Percentiles rank a stretch among this genome's conserved stretches.
These are phyloP conservation scores for Colletotrichum cordylinicola DNA, from an alignment of 2,329 filamentous ascomycete species.

Conservation along the genomic window DNA sequence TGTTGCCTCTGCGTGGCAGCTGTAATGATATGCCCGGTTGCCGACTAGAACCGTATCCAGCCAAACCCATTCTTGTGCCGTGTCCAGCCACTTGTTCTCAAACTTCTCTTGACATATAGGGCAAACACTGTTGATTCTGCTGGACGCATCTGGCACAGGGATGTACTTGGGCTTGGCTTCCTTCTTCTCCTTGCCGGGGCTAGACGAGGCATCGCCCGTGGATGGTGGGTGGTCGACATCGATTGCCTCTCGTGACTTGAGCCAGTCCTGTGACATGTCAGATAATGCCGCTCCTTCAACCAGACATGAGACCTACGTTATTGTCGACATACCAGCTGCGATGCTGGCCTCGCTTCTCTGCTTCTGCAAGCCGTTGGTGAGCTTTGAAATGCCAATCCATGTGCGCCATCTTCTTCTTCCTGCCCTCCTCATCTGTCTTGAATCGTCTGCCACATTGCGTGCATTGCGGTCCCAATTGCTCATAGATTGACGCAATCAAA, in stretches of 20 bases:
- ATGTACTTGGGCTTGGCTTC: constrained; percentile 70
- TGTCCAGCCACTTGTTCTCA: constrained; percentile 88
- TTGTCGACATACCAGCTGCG: constrained; percentile 96
- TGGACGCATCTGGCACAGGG: constrained; percentile 79
- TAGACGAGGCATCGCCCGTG: constrained; percentile 11
- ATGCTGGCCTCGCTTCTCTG: constrained; percentile 84
- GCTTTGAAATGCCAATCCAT: constrained; percentile 99
- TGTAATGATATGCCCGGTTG: constrained; percentile 85
- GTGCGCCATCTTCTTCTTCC: constrained; percentile 85
- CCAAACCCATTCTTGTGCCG: constrained; percentile 97
- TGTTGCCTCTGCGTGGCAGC: constrained; percentile 83
- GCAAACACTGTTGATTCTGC: constrained; percentile 78
- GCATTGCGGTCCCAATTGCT: constrained; percentile 84
- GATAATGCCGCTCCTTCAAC: background rate
- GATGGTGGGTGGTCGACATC: constrained; percentile 26
- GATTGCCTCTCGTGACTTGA: constrained; percentile 34
- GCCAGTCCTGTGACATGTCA: constrained; percentile 14
- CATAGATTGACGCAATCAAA: constrained; percentile 77
- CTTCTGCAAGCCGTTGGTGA: constrained; percentile 86
- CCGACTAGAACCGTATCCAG: constrained; percentile 84
- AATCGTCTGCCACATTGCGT: constrained; percentile 92
- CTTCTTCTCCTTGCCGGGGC: constrained; percentile 35
- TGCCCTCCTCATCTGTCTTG: constrained; percentile 75
- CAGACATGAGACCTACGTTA: constrained; percentile 62
- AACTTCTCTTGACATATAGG: constrained; percentile 97